Evolutionary conservation across 2,329 filamentous ascomycete species (phyloP).

Genomic region (Botrytis medusae): DNA sequence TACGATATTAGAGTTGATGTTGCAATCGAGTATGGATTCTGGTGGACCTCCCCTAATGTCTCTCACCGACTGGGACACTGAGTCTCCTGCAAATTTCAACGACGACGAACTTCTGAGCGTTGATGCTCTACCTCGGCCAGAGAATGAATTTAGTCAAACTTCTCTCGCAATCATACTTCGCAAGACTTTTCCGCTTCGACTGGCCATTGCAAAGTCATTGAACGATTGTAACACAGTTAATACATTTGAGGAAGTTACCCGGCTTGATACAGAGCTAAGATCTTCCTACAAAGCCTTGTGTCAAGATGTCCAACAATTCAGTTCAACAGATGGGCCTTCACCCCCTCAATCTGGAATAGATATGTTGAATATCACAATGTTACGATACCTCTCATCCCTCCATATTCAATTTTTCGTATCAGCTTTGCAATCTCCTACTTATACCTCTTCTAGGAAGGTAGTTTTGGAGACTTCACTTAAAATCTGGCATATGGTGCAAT

Average conservation of each 20-base stretch:
- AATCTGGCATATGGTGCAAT: constrained; percentile 46
- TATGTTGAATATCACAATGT: constrained; percentile 51
- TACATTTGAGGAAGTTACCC: constrained; percentile 48
- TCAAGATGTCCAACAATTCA: background rate
- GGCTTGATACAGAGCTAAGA: constrained; percentile 33
- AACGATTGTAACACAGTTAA: constrained; percentile 44
- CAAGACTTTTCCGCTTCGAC: constrained; percentile 45
- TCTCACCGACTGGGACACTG: constrained; percentile 49
- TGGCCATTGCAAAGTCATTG: constrained; percentile 46
- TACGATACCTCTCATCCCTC: constrained; percentile 55
- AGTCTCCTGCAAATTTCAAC: constrained; percentile 50
- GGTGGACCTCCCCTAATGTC: constrained; percentile 49
- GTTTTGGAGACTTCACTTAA: constrained; percentile 50
- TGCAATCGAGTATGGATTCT: constrained; percentile 48
- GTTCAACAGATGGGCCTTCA: constrained; percentile 30
- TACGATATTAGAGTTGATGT: constrained; percentile 49
- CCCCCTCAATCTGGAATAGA: constrained; percentile 46
- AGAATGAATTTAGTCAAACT: constrained; percentile 43
- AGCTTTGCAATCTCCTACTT: constrained; percentile 46
- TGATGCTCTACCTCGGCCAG: constrained; percentile 39
- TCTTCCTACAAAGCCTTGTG: background rate
- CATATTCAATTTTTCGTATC: constrained; percentile 53
- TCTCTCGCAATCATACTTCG: constrained; percentile 47
- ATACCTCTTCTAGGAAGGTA: constrained; percentile 52
- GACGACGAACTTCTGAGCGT: constrained; percentile 48